Percentiles rank a stretch among this genome's conserved stretches.
These are phyloP conservation scores for Urtica urens DNA, from an alignment of 306 rosid genomes.

Conservation along the genomic window DNA sequence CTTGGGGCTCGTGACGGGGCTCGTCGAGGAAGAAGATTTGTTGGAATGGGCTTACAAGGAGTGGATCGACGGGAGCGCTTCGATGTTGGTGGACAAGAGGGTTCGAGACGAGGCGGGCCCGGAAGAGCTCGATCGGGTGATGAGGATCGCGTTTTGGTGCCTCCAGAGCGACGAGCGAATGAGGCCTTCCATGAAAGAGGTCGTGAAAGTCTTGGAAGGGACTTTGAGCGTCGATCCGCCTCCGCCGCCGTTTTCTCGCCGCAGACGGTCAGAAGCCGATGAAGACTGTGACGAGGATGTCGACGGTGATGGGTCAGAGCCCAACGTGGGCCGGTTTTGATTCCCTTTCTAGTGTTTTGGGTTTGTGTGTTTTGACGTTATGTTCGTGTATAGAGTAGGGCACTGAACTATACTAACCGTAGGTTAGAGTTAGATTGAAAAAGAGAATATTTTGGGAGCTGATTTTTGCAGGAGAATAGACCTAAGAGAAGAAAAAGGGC, in stretches of 20 bases:
- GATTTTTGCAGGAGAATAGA: no score
- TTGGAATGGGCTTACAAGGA: conserved; percentile 49
- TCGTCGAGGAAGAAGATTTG: conserved; percentile 26
- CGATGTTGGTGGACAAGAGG: conserved; percentile 43
- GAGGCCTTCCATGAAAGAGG: conserved; percentile 69
- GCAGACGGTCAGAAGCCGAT: conserved; percentile 8
- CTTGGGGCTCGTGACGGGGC: conserved; percentile 40
- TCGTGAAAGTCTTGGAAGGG: conserved; percentile 69
- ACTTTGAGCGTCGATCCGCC: conserved; percentile 57
- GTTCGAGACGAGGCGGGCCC: conserved; percentile 24
- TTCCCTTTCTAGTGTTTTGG: no score
- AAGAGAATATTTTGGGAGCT: no score
- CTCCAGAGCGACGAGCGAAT: conserved; percentile 42
- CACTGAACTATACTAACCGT: no score
- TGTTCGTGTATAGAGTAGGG: no score
- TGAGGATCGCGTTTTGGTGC: conserved; percentile 81
- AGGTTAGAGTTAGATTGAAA: no score
- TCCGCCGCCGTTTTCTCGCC: conserved; percentile 44
- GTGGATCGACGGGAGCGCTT: conserved; percentile 42
- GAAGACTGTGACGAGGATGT: conserved; percentile 17
- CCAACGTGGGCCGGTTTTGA: conserved; percentile 16
- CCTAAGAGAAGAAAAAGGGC: no score
- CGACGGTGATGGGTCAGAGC: conserved; percentile 29
- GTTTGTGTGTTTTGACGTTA: no score
- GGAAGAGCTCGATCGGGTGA: conserved; percentile 45